Evolutionary conservation across 345 rosid species (phyloP).

Genomic region (Populus ilicifolia): DNA sequence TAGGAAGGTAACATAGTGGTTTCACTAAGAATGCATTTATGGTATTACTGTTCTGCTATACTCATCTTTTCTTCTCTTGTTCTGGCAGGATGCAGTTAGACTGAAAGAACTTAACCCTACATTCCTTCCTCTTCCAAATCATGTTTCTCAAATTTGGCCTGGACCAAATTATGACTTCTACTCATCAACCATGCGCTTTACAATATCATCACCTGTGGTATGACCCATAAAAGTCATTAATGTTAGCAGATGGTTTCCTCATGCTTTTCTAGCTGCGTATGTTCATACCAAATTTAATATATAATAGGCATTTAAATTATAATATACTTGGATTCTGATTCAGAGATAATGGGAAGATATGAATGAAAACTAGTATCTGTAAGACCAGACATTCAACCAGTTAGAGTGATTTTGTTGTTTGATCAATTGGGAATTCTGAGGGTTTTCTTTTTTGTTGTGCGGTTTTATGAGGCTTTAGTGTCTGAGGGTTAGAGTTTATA

Average conservation of each 20-base stretch:
- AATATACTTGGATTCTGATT: neutral
- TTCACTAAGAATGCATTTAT: neutral
- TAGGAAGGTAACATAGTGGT: slow-evolving; percentile 43
- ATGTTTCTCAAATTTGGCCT: slow-evolving; percentile 66
- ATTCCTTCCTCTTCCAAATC: slow-evolving; percentile 79
- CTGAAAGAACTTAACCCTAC: slow-evolving; percentile 64
- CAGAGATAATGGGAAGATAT: slow-evolving; percentile 4
- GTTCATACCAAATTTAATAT: neutral
- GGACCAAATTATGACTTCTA: slow-evolving; percentile 84
- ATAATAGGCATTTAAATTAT: neutral
- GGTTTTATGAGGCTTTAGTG: slow-evolving; percentile 9
- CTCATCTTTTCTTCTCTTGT: slow-evolving; percentile 10
- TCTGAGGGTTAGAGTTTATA: neutral
- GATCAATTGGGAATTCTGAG: too few relatives aligned
- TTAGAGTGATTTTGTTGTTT: too few relatives aligned
- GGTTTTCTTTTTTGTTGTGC: too few relatives aligned
- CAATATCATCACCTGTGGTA: slow-evolving; percentile 92
- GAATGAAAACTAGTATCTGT: neutral
- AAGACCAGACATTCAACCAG: neutral
- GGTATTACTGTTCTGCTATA: slow-evolving; percentile 9
- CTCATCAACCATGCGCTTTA: slow-evolving; percentile 78
- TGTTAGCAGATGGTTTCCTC: slow-evolving; percentile 1
- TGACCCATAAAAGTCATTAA: neutral
- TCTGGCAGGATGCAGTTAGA: slow-evolving; percentile 44
- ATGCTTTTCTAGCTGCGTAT: neutral